Percentiles rank a stretch among this genome's conserved stretches.
phyloP scores from a whole-genome alignment of 305 asterid species.

The Ilex paraguariensis region DNA sequence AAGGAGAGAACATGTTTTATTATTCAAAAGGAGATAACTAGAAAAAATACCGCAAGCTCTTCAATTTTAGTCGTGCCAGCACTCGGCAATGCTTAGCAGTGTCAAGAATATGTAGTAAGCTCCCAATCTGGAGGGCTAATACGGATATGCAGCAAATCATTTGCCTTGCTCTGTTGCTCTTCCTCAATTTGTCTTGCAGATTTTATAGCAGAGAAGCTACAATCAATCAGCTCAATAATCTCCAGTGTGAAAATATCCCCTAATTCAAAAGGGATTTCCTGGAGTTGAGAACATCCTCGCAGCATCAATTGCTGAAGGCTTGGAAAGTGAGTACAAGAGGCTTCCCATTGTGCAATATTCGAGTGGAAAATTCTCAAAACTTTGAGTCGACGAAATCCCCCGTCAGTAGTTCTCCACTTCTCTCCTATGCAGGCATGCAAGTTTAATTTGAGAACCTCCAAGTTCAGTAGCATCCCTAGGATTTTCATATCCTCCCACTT shows the following conservation, averaged over 20 bases:
- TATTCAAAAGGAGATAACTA: no score
- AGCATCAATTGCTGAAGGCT: constrained; percentile 18
- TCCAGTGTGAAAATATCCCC: constrained; percentile 19
- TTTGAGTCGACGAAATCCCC: constrained; percentile 24
- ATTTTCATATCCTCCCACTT: constrained; percentile 29
- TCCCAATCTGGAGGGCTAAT: no score
- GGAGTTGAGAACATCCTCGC: constrained; percentile 13
- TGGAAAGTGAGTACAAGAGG: constrained; percentile 26
- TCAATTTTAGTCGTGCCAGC: no score
- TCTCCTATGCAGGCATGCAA: constrained; percentile 20
- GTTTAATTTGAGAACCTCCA: constrained; percentile 28
- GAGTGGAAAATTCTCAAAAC: constrained; percentile 25
- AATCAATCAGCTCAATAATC: constrained; percentile 12
- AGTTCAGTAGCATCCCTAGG: constrained; percentile 25
- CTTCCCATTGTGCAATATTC: constrained; percentile 24
- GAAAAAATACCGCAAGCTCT: no score
- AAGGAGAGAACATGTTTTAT: no score
- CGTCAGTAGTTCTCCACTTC: constrained; percentile 25
- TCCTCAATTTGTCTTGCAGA: background rate
- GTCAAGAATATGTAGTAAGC: no score
- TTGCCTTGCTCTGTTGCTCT: background rate
- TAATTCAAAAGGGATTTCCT: constrained; percentile 20
- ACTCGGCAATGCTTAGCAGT: no score
- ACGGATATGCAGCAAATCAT: background rate
- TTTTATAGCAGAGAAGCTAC: background rate